phyloP scores from a whole-genome alignment of 768 basidiomycete species.

The Termitomyces eurrhizus region DNA sequence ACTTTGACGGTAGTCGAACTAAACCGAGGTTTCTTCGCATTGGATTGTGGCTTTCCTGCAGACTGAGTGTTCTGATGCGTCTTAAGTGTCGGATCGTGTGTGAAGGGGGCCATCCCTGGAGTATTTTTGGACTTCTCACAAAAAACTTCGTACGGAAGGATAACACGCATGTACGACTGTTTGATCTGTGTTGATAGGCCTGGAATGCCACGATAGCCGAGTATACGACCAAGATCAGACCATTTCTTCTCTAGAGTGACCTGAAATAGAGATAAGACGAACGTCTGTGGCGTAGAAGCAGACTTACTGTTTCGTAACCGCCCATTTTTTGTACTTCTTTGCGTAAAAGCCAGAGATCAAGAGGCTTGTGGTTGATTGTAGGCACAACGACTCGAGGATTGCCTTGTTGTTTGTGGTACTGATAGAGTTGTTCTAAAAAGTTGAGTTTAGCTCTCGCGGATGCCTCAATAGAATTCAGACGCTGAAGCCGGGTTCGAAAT shows the following conservation, averaged over 20 bases:
- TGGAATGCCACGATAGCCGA: conserved; percentile 81
- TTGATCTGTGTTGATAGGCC: conserved; percentile 86
- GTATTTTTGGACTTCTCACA: conserved; percentile 71
- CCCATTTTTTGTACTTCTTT: conserved; percentile 90
- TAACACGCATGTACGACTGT: conserved; percentile 85
- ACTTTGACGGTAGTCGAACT: conserved; percentile 30
- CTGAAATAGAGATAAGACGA: conserved; percentile 34
- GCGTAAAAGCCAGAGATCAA: conserved; percentile 91
- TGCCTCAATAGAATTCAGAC: conserved; percentile 95
- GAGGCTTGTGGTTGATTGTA: conserved; percentile 85
- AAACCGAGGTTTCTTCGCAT: conserved; percentile 27
- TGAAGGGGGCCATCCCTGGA: conserved; percentile 43
- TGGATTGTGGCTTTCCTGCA: conserved; percentile 20
- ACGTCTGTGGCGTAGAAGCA: conserved; percentile 8
- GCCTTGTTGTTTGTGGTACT: conserved; percentile 95
- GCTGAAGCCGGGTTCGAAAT: conserved; percentile 93
- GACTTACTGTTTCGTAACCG: conserved; percentile 78
- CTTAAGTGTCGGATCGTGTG: conserved; percentile 46
- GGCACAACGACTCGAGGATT: conserved; percentile 90
- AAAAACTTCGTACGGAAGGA: conserved; percentile 95
- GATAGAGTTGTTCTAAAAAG: conserved; percentile 94
- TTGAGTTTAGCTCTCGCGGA: conserved; percentile 95
- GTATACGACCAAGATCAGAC: conserved; percentile 76
- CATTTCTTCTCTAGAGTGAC: conserved; percentile 84
- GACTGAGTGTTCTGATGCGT: conserved; percentile 49